Base-by-base conservation (phyloP, 352 stramenopile genomes). In the Phytopythium aichiense region DNA sequence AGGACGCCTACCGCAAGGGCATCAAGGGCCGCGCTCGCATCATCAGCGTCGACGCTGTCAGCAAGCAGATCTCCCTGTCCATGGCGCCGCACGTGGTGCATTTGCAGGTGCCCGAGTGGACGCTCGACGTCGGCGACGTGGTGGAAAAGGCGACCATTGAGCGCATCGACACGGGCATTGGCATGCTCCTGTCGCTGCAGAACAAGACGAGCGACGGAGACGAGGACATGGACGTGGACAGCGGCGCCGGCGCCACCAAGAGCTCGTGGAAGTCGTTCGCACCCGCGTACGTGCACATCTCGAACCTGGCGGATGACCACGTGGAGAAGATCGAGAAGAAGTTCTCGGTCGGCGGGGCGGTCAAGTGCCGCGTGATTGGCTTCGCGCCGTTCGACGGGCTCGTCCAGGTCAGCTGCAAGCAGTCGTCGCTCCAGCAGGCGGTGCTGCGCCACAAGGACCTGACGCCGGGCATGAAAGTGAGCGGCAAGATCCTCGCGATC, bases 271-370 rank as follows among this genome's bases (percentile, higher is more conserved):
- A 92, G 72, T 73, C 79, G 7, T 94, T 94, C 62, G 70, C 75
- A 37, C 83, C 87, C 7, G 89, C 73, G 55, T 97, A 94, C 67
- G 86, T 95, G 57, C 89, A 97, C 73, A 96, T 97, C 45, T 97
- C 89, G 45, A 94, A 94, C 61, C 78, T 74, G 15, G 74, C 78
- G 13, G 89, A 97, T 70, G 74, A 75, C 28, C 88, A 85, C 60
- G 51, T 96, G 11, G 87, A 96, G 46, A 95, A 96, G 62, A 78
- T 97, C 15, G 88, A 96, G 63, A 96, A 96, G 69, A 87, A 89
- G 46, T 95, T 90, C 50, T 69, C 65, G 4, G 72, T 95, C 8
- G 86, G 79, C 12, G 63, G 83, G 15, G 72, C 60, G 53, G 51
- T 96, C 31, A 72, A 76, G 53, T 89, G 81, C 66, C 88, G 89